Evolutionary conservation across 495 filamentous ascomycete genomes (phyloP), one percentile per base, ranked within the genome.

Genomic region (Xanthoparmelia taractica): DNA sequence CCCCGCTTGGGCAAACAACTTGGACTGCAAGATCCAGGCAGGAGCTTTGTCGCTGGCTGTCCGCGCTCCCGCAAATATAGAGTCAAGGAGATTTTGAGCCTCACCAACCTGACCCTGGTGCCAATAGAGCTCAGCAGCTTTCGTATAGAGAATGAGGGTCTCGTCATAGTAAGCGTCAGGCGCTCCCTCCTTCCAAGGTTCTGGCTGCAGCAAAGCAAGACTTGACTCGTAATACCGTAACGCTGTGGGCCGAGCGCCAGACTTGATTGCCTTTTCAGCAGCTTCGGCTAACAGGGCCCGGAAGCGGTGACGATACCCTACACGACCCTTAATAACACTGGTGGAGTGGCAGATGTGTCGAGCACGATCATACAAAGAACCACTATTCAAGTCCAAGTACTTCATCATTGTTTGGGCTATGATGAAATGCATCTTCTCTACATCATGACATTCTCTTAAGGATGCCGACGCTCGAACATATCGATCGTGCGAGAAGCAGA

Each of bases 91-190:
- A 18, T 75, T 73, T 34, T 87, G 79, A 59, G 89, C 88, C 59
- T 85, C 79, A 20, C 78, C 72, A 65, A 83, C 81, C 36, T 87
- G 80, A 4, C 82, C 85, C 77, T 90, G 86, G 65, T 87, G 91
- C 72, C 87, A 87, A 65, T 86, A 82, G 73, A 87, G 89, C 71
- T 95, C 91, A n/a, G 91, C 88, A 5, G 89, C 82, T 64, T 87
- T 82, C 13, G 86, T 83, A 69, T 87, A 85, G 18, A 95, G 74
- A 58, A 85, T 81, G 54, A 93, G 75, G 0, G 89, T 94, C 73
- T 96, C 91, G n/a, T 90, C 84, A 66, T 95, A 95, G 60, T 84
- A 85, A 1, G 89, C 85, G 71, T 96, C 92, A n/a, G 80, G 76
- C 31, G 72, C 69, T 13, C 76, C 77, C 33, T 89, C 87, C 62